Conservation (phyloP, 2,329 filamentous ascomycete species). For the Magnaporthales sp. region DNA sequence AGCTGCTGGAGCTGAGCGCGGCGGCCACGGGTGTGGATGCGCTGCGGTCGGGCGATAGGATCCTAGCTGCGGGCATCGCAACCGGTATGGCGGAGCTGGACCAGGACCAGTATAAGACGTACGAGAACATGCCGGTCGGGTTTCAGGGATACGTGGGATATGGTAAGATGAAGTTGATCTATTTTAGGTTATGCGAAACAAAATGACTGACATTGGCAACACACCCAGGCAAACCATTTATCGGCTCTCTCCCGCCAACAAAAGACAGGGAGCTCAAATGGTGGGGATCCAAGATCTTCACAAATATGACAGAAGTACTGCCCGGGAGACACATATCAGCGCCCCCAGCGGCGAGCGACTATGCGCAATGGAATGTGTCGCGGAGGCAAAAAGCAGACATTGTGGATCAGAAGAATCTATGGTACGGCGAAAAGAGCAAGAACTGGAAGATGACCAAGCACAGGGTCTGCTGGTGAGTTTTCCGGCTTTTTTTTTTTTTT, state of each 20-base stretch:
- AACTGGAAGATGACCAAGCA: constrained; percentile 52
- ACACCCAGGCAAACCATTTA: constrained; percentile 31
- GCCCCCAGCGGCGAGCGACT: constrained; percentile 46
- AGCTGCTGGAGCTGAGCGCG: constrained; percentile 43
- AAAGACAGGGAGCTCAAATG: constrained; percentile 43
- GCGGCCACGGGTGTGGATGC: constrained; percentile 28
- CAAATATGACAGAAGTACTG: constrained; percentile 41
- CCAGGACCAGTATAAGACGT: constrained; percentile 32
- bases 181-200: background rate
- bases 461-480: constrained; percentile 56
- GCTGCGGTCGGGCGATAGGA: constrained; percentile 43
- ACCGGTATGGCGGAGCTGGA: constrained; percentile 48
- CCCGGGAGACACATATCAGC: constrained; percentile 46
- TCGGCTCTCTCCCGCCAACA: constrained; percentile 49
- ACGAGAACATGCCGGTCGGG: constrained; percentile 40
- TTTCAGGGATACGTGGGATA: constrained; percentile 28
- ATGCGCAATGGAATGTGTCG: constrained; percentile 54
- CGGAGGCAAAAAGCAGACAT: constrained; percentile 49
- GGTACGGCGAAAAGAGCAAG: constrained; percentile 48
- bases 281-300: constrained; percentile 54
- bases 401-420: constrained; percentile 38
- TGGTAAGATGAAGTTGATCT: constrained; percentile 5
- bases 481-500: background rate
- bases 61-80: constrained; percentile 50
- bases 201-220: background rate